Conservation (phyloP, 192 early-diverging fungal genomes). For the Fimicolochytrium jonesii region DNA sequence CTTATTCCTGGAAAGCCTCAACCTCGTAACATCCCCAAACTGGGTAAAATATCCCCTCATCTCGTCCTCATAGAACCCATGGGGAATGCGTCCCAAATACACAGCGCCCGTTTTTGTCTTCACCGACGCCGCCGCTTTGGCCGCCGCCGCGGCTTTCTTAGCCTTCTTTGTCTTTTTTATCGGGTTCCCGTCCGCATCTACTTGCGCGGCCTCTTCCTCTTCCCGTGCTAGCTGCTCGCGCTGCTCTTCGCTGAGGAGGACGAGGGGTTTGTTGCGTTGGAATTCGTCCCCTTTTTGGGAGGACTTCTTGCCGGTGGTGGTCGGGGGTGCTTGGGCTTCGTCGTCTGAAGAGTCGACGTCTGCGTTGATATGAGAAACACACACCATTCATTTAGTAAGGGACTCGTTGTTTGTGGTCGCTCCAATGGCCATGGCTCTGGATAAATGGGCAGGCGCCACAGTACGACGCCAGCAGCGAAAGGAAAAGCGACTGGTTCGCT, state of each 20-base stretch:
- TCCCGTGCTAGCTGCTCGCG: not conserved
- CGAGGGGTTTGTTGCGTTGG: slow-evolving; percentile 11
- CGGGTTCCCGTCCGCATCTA: not conserved
- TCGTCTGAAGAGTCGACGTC: slow-evolving; percentile 22
- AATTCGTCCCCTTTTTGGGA: slow-evolving; percentile 15
- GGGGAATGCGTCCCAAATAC: slow-evolving; percentile 88
- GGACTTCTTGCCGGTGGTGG: not conserved
- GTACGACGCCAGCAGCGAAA: no score
- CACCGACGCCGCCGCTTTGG: not conserved
- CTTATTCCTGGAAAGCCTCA: slow-evolving; percentile 83
- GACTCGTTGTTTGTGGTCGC: no score
- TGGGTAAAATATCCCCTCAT: slow-evolving; percentile 90
- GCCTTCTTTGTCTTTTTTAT: slow-evolving; percentile 11
- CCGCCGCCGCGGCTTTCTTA: slow-evolving; percentile 4
- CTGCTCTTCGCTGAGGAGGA: slow-evolving; percentile 9
- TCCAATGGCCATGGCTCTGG: no score
- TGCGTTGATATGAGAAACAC: no score
- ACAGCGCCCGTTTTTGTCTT: slow-evolving; percentile 60
- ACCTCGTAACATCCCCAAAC: slow-evolving; percentile 77
- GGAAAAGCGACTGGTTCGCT: not conserved
- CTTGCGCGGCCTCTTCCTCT: slow-evolving; percentile 5
- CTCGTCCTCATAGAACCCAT: slow-evolving; percentile 92
- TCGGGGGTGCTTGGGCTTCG: not conserved
- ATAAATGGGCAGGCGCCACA: no score
- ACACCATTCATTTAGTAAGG: no score